Evolutionary conservation across 148 eudicot genomes (phyloP).

Genomic region (Heliamphora exappendiculata): DNA sequence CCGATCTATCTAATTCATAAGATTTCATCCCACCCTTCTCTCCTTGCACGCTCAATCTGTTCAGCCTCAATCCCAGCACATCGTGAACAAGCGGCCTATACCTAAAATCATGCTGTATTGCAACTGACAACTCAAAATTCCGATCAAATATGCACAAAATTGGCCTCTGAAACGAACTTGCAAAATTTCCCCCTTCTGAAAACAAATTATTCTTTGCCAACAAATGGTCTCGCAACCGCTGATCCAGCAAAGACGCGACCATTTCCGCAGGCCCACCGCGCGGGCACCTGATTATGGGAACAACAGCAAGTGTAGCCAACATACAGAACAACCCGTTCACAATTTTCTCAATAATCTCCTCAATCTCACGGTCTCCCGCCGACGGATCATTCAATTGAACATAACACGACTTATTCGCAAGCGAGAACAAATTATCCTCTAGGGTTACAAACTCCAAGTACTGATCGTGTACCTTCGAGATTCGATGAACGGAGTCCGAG

Average conservation of each 20-base stretch:
- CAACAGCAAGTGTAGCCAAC: slow-evolving; percentile 78
- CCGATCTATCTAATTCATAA: slow-evolving; percentile 63
- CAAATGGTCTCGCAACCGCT: slow-evolving; percentile 81
- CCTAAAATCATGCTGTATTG: slow-evolving; percentile 94
- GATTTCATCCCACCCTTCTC: slow-evolving; percentile 87
- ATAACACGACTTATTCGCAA: slow-evolving; percentile 68
- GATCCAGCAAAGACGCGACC: slow-evolving; percentile 87
- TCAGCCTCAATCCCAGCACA: slow-evolving; percentile 78
- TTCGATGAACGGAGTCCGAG: slow-evolving; percentile 57
- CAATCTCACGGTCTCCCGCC: slow-evolving; percentile 76
- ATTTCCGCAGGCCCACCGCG: slow-evolving; percentile 95
- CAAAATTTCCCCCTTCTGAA: slow-evolving; percentile 66
- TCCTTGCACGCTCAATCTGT: slow-evolving; percentile 70
- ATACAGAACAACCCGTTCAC: slow-evolving; percentile 86
- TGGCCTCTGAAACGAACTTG: slow-evolving; percentile 79
- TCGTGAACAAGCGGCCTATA: slow-evolving; percentile 92
- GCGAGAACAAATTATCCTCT: slow-evolving; percentile 77
- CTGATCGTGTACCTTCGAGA: slow-evolving; percentile 87
- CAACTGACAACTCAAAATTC: slow-evolving; percentile 75
- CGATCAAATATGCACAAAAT: slow-evolving; percentile 79
- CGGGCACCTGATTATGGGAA: slow-evolving; percentile 82
- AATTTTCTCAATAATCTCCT: slow-evolving; percentile 62
- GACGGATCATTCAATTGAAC: slow-evolving; percentile 84
- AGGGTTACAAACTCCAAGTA: slow-evolving; percentile 84
- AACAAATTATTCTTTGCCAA: slow-evolving; percentile 84